phyloP scores from a whole-genome alignment of 2,329 filamentous ascomycete species.

The Dactylellina leptospora region DNA sequence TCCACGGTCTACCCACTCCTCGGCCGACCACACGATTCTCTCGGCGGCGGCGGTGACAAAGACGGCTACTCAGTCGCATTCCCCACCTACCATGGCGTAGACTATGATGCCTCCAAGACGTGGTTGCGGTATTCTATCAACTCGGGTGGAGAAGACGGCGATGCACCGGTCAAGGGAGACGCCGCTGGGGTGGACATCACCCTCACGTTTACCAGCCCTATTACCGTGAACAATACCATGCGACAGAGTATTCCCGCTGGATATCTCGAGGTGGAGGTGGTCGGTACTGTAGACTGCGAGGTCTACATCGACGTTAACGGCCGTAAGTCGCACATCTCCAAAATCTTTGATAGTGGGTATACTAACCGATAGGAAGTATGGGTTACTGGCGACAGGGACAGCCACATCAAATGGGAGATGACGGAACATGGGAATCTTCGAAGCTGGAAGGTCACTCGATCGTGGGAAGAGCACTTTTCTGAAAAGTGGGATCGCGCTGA shows the following conservation, averaged over 20 bases:
- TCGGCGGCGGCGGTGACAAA: constrained; percentile 20
- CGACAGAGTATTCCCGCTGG: constrained; percentile 83
- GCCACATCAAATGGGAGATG: constrained; percentile 75
- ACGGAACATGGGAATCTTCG: constrained; percentile 66
- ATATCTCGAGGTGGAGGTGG: constrained; percentile 76
- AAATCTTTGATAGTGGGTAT: constrained; percentile 55
- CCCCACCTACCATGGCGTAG: constrained; percentile 63
- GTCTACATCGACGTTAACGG: constrained; percentile 75
- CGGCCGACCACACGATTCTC: constrained; percentile 64
- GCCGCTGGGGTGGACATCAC: constrained; percentile 59
- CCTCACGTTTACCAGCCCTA: constrained; percentile 74
- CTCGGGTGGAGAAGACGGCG: constrained; percentile 54
- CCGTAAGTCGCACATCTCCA: constrained; percentile 33
- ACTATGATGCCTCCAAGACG: constrained; percentile 65
- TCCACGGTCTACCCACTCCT: constrained; percentile 65
- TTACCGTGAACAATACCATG: constrained; percentile 81
- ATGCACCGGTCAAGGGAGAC: constrained; percentile 4
- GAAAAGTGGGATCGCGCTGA: constrained; percentile 78
- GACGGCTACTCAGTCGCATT: constrained; percentile 61
- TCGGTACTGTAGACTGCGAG: constrained; percentile 72
- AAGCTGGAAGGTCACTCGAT: constrained; percentile 72
- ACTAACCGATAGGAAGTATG: constrained; percentile 66
- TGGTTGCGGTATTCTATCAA: constrained; percentile 64
- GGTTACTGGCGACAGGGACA: constrained; percentile 78
- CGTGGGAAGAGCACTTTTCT: constrained; percentile 74